A percentile compares a stretch with the other conserved stretches of the same genome.
phyloP scores from a whole-genome alignment of 768 basidiomycete species.

The Boletus rubropictus region DNA sequence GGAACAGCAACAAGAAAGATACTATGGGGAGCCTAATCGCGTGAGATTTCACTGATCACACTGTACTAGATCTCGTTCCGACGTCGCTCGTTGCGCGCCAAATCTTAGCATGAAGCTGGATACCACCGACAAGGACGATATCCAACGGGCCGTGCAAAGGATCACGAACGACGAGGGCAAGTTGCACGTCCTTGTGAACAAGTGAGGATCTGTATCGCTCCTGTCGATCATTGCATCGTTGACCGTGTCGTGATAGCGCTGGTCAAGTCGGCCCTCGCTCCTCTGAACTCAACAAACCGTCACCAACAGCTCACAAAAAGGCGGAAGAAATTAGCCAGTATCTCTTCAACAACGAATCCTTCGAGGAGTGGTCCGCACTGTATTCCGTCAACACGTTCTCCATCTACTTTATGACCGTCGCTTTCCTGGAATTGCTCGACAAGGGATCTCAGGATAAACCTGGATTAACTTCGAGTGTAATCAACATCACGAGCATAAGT shows the following conservation, averaged over 20 bases:
- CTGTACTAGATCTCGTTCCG: not conserved
- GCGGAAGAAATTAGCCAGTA: constrained; percentile 63
- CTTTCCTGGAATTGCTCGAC: constrained; percentile 69
- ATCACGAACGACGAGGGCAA: constrained; percentile 46
- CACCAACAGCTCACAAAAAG: constrained; percentile 54
- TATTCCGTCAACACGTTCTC: constrained; percentile 69
- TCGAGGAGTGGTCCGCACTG: constrained; percentile 56
- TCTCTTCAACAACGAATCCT: constrained; percentile 62
- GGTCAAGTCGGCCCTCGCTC: constrained; percentile 67
- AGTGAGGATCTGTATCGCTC: constrained; percentile 39
- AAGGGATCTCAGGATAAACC: constrained; percentile 59
- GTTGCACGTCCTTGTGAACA: constrained; percentile 77
- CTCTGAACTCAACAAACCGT: constrained; percentile 49
- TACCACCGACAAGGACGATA: constrained; percentile 64
- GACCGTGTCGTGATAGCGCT: constrained; percentile 41
- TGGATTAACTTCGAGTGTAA: constrained; percentile 57
- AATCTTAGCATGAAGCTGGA: constrained; percentile 58
- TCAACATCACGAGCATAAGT: constrained; percentile 77
- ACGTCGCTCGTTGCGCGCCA: not conserved
- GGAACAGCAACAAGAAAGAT: constrained; percentile 35
- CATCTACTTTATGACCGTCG: constrained; percentile 71
- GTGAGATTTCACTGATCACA: constrained; percentile 36
- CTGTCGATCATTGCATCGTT: constrained; percentile 1
- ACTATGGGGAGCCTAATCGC: constrained; percentile 49
- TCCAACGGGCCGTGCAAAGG: constrained; percentile 45